phyloP scores from a whole-genome alignment of 345 rosid genomes.

The Luvunga scandens region DNA sequence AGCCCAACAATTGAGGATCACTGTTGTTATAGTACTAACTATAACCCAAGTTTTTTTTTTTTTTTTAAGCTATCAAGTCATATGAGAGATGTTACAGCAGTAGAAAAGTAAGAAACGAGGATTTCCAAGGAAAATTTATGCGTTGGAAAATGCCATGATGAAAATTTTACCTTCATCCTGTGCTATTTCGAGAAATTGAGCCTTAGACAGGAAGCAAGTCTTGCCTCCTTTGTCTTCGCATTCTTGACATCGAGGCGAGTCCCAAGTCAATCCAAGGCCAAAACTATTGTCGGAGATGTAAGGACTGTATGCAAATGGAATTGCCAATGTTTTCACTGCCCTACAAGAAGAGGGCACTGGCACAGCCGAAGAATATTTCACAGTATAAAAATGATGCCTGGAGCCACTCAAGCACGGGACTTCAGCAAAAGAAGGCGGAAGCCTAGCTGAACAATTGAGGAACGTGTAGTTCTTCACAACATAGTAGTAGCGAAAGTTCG shows the following conservation, averaged over 20 bases:
- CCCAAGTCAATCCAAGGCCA: conserved; percentile 66
- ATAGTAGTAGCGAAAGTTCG: conserved; percentile 51
- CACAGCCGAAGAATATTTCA: conserved; percentile 21
- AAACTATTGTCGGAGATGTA: conserved; percentile 51
- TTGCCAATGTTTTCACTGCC: conserved; percentile 42
- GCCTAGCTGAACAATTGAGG: conserved; percentile 49
- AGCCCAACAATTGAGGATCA: too few relatives aligned
- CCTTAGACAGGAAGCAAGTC: neutral
- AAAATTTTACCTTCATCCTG: conserved; percentile 1
- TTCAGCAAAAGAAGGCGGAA: conserved; percentile 27
- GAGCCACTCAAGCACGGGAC: conserved; percentile 55
- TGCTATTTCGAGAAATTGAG: neutral
- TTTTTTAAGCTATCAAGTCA: too few relatives aligned
- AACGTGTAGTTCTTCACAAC: conserved; percentile 45
- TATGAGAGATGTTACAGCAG: too few relatives aligned
- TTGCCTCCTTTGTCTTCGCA: neutral
- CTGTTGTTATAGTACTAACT: too few relatives aligned
- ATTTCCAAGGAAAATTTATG: neutral
- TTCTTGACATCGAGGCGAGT: conserved; percentile 23
- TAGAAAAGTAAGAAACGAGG: neutral
- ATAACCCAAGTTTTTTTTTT: too few relatives aligned
- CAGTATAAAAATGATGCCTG: conserved; percentile 40
- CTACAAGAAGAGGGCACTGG: conserved; percentile 34
- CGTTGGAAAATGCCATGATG: too few relatives aligned
- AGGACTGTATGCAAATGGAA: conserved; percentile 55